phyloP scores from a whole-genome alignment of 2,329 filamentous ascomycete genomes.

The Fusarium coicis region DNA sequence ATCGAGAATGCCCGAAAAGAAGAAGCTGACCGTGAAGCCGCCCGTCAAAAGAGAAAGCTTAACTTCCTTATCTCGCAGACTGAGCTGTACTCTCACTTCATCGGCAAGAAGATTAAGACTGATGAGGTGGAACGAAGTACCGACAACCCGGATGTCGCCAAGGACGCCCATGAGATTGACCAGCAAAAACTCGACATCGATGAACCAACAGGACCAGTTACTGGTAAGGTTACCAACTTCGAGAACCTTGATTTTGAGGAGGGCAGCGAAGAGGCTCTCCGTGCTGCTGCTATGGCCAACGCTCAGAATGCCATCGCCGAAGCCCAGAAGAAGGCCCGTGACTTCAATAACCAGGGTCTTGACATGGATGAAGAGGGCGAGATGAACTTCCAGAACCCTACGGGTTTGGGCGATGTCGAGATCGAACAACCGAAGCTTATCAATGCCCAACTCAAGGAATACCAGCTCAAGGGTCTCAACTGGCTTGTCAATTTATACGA shows the following conservation, averaged over 20 bases:
- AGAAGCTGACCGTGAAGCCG: constrained; percentile 96
- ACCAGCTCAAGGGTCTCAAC: constrained; percentile 98
- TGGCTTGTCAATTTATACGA: constrained; percentile 99
- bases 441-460: constrained; percentile 95
- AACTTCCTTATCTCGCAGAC: constrained; percentile 99
- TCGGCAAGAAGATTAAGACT: constrained; percentile 99
- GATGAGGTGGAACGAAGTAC: constrained; percentile 92
- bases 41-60: constrained; percentile 96
- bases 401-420: constrained; percentile 91
- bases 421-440: constrained; percentile 95
- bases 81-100: constrained; percentile 98
- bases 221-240: constrained; percentile 87
- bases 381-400: constrained; percentile 99
- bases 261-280: constrained; percentile 86
- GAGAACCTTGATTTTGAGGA: constrained; percentile 96
- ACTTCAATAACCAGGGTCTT: constrained; percentile 82
- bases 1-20: constrained; percentile 96
- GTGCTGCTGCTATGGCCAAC: constrained; percentile 90
- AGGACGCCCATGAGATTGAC: constrained; percentile 56
- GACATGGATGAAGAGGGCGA: constrained; percentile 91
- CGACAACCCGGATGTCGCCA: constrained; percentile 78
- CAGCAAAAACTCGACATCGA: constrained; percentile 61
- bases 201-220: constrained; percentile 64
- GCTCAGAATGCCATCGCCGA: constrained; percentile 96
- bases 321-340: constrained; percentile 90